Evolutionary conservation across 371 early-diverging fungal species (phyloP).

Genomic region (Mortierella sp.): DNA sequence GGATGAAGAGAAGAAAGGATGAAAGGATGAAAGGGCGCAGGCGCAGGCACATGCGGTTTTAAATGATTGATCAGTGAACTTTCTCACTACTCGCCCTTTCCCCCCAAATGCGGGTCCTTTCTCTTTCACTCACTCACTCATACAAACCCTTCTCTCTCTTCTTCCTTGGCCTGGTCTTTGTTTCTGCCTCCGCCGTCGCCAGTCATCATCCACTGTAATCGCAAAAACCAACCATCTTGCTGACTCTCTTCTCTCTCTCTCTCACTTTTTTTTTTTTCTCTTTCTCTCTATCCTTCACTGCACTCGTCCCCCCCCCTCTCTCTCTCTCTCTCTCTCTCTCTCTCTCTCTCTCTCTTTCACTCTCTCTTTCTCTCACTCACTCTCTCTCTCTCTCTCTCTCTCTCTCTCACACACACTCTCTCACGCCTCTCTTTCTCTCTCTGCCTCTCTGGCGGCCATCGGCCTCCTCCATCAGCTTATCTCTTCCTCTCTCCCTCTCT

Average conservation of each 20-base stretch:
- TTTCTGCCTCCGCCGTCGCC: too few relatives aligned
- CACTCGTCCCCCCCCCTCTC: neutral
- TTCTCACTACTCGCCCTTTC: too few relatives aligned
- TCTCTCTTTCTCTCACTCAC: neutral
- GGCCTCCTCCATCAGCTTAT: neutral
- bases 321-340: constrained; percentile 1
- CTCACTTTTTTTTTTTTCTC: too few relatives aligned
- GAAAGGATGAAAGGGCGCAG: neutral
- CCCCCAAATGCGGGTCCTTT: too few relatives aligned
- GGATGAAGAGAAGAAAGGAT: neutral
- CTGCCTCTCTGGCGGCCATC: constrained; percentile 7
- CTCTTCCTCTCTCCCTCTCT: neutral
- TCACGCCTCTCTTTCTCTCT: neutral
- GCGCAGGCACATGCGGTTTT: neutral
- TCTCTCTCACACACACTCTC: neutral
- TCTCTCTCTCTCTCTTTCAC: neutral
- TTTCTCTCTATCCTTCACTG: too few relatives aligned
- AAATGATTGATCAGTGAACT: too few relatives aligned
- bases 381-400: neutral
- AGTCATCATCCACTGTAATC: too few relatives aligned
- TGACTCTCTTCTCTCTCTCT: too few relatives aligned
- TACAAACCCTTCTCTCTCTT: neutral
- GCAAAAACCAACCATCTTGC: too few relatives aligned
- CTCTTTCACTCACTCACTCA: too few relatives aligned
- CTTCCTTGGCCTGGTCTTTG: neutral